These are phyloP conservation scores for Thermochaetoides thermophila DNA, from an alignment of 495 filamentous ascomycete genomes.

Conservation along the genomic window DNA sequence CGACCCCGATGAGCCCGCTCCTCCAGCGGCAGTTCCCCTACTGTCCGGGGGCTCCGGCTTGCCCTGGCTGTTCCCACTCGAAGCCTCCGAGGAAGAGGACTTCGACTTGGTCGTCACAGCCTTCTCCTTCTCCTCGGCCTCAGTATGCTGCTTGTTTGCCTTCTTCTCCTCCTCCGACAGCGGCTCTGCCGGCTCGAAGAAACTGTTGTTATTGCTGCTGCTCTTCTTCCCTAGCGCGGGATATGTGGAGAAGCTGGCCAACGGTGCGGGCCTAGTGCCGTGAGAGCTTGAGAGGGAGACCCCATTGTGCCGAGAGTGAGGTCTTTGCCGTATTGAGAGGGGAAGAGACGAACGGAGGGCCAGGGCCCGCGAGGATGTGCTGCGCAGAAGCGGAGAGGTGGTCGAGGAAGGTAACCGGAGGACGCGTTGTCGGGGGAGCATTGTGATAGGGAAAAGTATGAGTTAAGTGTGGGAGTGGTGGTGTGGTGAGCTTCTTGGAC, in stretches of 20 bases:
- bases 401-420: conserved; percentile 14
- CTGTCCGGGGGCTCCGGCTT: conserved; percentile 27
- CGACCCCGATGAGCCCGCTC: conserved; percentile 27
- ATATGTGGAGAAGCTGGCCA: conserved; percentile 27
- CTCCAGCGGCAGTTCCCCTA: conserved; percentile 25
- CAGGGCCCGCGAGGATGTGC: no score
- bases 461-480: no score
- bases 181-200: conserved; percentile 28
- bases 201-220: conserved; percentile 31
- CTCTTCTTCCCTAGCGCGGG: conserved; percentile 25
- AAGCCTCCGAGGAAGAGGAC: conserved; percentile 24
- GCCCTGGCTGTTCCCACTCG: conserved; percentile 13
- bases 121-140: conserved; percentile 25
- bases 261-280: conserved; percentile 4
- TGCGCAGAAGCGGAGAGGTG: conserved; percentile 5
- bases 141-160: conserved; percentile 27
- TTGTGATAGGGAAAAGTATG: conserved; percentile 8
- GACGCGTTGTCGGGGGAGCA: conserved; percentile 22
- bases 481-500: no score
- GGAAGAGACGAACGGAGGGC: conserved; percentile 7
- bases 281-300: no score
- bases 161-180: conserved; percentile 34
- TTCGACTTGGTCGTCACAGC: conserved; percentile 22
- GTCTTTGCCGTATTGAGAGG: conserved; percentile 5
- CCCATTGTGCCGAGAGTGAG: no score